Conservation (phyloP, 176 grass and related monocot species). For the Musa acuminata region DNA sequence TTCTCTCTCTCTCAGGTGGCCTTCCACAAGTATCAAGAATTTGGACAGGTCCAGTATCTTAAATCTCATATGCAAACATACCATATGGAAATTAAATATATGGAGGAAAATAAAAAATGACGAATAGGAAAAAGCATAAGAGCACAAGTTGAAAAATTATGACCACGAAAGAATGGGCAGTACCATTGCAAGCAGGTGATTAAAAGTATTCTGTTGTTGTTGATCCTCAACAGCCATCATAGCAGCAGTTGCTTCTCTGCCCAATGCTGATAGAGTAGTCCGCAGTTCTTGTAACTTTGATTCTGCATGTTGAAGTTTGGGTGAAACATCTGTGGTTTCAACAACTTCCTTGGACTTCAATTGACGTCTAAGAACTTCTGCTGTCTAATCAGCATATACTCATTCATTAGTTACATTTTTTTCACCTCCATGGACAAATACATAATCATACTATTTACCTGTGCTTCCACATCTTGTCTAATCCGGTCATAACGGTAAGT, state of each 20-base stretch:
- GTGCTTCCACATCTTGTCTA: constrained; percentile 97
- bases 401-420: constrained; percentile 14
- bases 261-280: constrained; percentile 61
- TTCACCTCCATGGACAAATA: constrained; percentile 1
- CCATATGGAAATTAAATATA: background rate
- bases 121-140: background rate
- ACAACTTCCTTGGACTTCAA: constrained; percentile 82
- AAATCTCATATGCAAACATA: background rate
- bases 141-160: background rate
- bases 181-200: constrained; percentile 83
- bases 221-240: constrained; percentile 89
- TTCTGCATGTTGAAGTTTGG: constrained; percentile 92
- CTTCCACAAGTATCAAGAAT: background rate
- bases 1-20: no score
- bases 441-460: constrained; percentile 35
- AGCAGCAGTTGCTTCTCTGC: constrained; percentile 89
- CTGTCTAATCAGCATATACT: constrained; percentile 58
- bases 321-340: constrained; percentile 52
- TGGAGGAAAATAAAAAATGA: background rate
- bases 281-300: constrained; percentile 85
- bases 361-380: constrained; percentile 89
- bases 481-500: constrained; percentile 89
- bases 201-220: constrained; percentile 71
- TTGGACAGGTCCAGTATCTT: background rate
- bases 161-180: background rate